phyloP scores from a whole-genome alignment of 495 filamentous ascomycete genomes.

The Rostrohypoxylon terebratum region DNA sequence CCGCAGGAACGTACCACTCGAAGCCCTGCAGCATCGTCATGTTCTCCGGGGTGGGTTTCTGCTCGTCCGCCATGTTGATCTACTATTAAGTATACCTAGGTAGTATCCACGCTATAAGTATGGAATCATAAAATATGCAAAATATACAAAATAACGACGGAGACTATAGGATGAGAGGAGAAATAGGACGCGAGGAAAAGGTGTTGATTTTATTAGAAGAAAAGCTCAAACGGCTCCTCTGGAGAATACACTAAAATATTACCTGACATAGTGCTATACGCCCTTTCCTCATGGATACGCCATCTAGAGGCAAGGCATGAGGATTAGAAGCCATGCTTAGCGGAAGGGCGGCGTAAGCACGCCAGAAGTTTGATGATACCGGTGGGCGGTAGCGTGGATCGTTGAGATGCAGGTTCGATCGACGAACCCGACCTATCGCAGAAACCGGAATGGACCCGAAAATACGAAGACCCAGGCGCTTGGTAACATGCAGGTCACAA shows the following conservation, averaged over 20 bases:
- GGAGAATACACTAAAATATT: too few relatives aligned
- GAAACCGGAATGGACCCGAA: conserved; percentile 23
- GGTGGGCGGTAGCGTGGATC: neutral
- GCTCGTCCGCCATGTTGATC: conserved; percentile 3
- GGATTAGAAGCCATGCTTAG: neutral
- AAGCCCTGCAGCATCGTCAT: conserved; percentile 12
- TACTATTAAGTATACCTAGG: too few relatives aligned
- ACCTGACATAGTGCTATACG: too few relatives aligned
- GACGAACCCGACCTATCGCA: conserved; percentile 1
- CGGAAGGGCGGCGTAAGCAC: neutral
- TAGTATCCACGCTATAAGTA: neutral
- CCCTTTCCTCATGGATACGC: too few relatives aligned
- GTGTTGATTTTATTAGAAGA: too few relatives aligned
- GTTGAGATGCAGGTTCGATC: conserved; percentile 12
- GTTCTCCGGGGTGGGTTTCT: conserved; percentile 8
- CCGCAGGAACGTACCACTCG: conserved; percentile 3
- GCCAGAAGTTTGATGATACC: neutral
- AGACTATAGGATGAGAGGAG: neutral
- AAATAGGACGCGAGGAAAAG: too few relatives aligned
- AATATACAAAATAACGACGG: neutral
- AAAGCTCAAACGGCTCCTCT: too few relatives aligned
- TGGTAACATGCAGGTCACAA: conserved; percentile 28
- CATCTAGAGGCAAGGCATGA: too few relatives aligned
- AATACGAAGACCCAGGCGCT: conserved; percentile 3
- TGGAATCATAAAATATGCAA: neutral